Conservation (phyloP, 2,329 filamentous ascomycete species). For the Byssochlamys sp. region DNA sequence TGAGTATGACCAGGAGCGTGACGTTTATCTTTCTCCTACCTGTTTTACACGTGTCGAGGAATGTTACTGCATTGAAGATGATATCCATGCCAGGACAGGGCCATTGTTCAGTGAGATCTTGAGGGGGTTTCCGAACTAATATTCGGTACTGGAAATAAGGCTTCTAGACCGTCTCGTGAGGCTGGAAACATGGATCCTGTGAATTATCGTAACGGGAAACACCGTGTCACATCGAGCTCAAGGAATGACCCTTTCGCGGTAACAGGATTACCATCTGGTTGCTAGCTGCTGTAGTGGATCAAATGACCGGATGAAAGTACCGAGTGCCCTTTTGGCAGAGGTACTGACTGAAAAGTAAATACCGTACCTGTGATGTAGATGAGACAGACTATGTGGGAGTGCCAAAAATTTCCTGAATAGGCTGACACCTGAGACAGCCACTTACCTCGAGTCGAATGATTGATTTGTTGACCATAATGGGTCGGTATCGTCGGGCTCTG, state of each 20-base stretch:
- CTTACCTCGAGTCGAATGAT: not conserved
- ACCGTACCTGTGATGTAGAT: not conserved
- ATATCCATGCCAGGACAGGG: not conserved
- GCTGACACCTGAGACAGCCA: not conserved
- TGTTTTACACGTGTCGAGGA: not conserved
- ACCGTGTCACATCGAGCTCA: not conserved
- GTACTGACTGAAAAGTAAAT: not conserved
- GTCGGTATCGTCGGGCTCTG: constrained; percentile 2
- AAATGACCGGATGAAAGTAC: not conserved
- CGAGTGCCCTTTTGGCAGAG: not conserved
- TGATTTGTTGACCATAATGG: not conserved
- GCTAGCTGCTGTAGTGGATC: not conserved
- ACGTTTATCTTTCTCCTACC: not conserved
- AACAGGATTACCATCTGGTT: not conserved
- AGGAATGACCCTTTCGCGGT: not conserved
- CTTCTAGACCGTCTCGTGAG: not conserved
- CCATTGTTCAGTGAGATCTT: not conserved
- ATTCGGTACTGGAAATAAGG: not conserved
- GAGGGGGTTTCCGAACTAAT: not conserved
- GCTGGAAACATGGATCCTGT: not conserved
- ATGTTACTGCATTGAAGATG: not conserved
- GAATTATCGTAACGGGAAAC: not conserved
- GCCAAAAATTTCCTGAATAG: not conserved
- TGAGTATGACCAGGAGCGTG: not conserved
- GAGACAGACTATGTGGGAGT: not conserved